A percentile compares a stretch with the other conserved stretches of the same genome.
phyloP scores from a whole-genome alignment of 23 red algal genomes.

The Gracilaria domingensis region DNA sequence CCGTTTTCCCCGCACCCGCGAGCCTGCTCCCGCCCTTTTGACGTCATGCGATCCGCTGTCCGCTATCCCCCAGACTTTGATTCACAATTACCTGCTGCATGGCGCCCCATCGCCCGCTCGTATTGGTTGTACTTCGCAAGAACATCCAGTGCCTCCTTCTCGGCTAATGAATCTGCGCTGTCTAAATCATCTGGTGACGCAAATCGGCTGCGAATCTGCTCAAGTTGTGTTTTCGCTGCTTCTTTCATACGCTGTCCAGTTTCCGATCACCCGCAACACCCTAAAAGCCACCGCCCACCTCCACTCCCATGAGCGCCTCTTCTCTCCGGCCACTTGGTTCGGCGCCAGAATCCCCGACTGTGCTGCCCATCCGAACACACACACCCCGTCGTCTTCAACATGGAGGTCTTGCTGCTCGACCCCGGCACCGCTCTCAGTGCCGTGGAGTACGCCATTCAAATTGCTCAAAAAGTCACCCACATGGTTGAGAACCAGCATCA shows the following conservation, averaged over 20 bases:
- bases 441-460: conserved; percentile 39
- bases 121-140: not conserved
- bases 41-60: too few relatives aligned
- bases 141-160: not conserved
- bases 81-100: too few relatives aligned
- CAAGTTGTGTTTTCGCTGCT: not conserved
- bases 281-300: not conserved
- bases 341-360: too few relatives aligned
- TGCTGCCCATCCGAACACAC: not conserved
- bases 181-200: not conserved
- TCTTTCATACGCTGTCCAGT: not conserved
- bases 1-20: too few relatives aligned
- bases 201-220: not conserved
- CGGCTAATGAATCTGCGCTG: not conserved
- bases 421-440: conserved; percentile 13
- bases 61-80: too few relatives aligned
- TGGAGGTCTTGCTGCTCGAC: conserved; percentile 1
- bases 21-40: too few relatives aligned
- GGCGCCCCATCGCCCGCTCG: not conserved
- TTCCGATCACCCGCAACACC: not conserved
- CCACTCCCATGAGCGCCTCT: not conserved
- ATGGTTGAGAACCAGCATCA: conserved; percentile 19
- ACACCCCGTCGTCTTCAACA: not conserved
- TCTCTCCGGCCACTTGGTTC: not conserved
- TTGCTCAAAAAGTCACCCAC: not conserved